phyloP scores from a whole-genome alignment of 371 early-diverging fungal species.

The Dipsacomyces acuminosporus region DNA sequence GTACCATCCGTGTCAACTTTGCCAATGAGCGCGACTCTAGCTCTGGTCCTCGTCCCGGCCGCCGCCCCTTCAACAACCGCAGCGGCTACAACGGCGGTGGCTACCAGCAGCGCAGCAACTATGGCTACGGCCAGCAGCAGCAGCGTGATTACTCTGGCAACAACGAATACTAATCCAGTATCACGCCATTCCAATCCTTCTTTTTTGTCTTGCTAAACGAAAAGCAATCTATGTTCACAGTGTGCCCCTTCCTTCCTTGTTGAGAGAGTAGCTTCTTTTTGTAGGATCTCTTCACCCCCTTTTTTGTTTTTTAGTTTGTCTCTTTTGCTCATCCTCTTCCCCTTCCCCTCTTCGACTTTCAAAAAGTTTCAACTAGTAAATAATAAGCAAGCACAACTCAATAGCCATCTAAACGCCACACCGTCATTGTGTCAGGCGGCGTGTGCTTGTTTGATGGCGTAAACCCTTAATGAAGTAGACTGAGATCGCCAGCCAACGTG shows the following conservation, averaged over 20 bases:
- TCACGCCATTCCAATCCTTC: neutral
- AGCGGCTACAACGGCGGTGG: constrained; percentile 5
- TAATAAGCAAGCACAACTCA: too few relatives aligned
- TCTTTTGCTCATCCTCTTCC: too few relatives aligned
- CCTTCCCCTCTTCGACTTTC: too few relatives aligned
- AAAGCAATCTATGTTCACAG: neutral
- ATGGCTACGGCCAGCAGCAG: constrained; percentile 8
- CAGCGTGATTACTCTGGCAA: constrained; percentile 6
- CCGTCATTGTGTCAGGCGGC: too few relatives aligned
- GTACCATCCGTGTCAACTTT: constrained; percentile 62
- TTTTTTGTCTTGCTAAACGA: neutral
- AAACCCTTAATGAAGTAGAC: too few relatives aligned
- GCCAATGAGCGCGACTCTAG: constrained; percentile 52
- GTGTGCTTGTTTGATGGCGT: too few relatives aligned
- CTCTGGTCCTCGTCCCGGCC: neutral
- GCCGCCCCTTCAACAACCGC: constrained; percentile 7
- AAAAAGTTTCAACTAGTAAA: too few relatives aligned
- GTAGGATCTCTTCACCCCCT: too few relatives aligned
- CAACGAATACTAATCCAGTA: neutral
- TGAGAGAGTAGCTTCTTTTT: neutral
- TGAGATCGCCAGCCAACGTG: too few relatives aligned
- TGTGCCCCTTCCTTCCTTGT: neutral
- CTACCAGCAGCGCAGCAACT: constrained; percentile 9
- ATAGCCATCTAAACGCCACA: too few relatives aligned
- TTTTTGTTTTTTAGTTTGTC: too few relatives aligned